These are phyloP conservation scores for Pezicula radicicola DNA, from an alignment of 2,329 filamentous ascomycete species.

Conservation along the genomic window DNA sequence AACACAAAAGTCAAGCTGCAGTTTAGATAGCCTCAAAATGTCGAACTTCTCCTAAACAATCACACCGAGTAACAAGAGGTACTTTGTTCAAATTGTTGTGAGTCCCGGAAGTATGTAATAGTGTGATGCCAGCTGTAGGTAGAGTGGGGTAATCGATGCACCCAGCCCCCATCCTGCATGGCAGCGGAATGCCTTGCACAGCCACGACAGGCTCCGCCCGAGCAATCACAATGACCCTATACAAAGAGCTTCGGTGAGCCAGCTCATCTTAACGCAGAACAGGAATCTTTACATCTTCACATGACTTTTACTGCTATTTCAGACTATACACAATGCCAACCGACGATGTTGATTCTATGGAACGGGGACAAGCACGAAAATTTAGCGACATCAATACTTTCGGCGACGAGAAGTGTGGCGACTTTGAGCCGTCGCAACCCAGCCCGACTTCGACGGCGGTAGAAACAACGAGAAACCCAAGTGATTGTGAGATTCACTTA, in stretches of 20 bases:
- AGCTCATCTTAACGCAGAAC: background rate
- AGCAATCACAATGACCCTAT: background rate
- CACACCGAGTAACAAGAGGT: too few species aligned
- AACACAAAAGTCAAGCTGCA: background rate
- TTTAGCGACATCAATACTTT: background rate
- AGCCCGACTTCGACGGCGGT: background rate
- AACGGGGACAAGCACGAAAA: background rate
- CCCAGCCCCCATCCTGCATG: background rate
- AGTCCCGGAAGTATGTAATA: background rate
- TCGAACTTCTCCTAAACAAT: background rate
- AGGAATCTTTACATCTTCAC: background rate
- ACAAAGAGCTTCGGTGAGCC: background rate
- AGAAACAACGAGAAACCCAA: background rate
- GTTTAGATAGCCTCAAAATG: background rate
- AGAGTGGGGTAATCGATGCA: background rate
- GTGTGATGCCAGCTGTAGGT: background rate
- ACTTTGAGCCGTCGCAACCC: background rate
- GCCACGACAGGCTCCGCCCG: background rate
- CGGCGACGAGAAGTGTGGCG: background rate
- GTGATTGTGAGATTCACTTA: background rate
- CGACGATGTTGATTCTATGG: background rate
- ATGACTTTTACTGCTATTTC: background rate
- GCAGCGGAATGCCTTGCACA: background rate
- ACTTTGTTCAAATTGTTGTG: too few species aligned
- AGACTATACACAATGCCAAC: background rate